Conservation (phyloP, 148 eudicot genomes). For the Rhododendron molle region DNA sequence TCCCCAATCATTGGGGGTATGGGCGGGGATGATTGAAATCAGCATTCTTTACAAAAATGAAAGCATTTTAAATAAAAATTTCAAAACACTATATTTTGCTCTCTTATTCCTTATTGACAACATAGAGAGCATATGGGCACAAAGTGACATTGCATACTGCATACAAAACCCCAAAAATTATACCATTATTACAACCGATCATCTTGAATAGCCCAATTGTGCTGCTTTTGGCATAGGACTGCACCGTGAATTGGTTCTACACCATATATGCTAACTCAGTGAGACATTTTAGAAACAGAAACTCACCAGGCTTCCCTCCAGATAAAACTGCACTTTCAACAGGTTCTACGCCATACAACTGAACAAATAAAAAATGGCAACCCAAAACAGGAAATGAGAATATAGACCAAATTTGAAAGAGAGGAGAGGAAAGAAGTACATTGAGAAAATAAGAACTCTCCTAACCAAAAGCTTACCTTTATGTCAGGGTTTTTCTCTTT, state of each 20-base stretch:
- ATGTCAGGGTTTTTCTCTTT: constrained; percentile 75
- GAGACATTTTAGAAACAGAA: background rate
- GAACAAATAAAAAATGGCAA: constrained; percentile 1
- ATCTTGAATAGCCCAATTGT: background rate
- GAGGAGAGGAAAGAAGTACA: background rate
- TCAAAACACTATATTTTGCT: background rate
- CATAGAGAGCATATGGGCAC: background rate
- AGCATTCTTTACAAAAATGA: too few species aligned
- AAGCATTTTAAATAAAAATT: background rate
- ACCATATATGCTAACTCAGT: background rate
- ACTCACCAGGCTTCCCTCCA: too few species aligned
- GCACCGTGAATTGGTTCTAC: background rate
- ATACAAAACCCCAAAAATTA: background rate
- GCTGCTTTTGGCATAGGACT: background rate
- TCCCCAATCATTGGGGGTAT: too few species aligned
- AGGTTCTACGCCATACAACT: too few species aligned
- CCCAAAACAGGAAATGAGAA: background rate
- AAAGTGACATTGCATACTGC: background rate
- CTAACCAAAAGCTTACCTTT: constrained; percentile 41
- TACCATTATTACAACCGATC: background rate
- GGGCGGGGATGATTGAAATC: too few species aligned
- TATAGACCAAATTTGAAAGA: background rate
- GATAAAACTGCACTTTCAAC: too few species aligned
- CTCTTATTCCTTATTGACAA: background rate
- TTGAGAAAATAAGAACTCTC: background rate